Conservation (phyloP, 257 asterid genomes). For the Paraleonurus japonicus region DNA sequence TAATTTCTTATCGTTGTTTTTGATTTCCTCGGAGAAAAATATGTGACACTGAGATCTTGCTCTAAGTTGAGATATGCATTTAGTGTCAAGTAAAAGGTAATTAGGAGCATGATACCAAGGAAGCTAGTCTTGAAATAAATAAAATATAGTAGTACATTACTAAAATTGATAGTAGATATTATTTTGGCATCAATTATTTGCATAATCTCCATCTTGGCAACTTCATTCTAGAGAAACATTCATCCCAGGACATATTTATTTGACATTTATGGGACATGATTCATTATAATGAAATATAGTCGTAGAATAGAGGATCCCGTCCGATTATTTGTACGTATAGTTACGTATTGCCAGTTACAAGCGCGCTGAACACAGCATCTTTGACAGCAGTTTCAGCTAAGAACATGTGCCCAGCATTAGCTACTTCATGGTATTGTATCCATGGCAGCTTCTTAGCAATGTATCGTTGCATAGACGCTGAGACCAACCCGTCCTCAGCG, state of each 20-base stretch:
- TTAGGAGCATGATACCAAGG: not conserved
- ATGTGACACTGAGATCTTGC: not conserved
- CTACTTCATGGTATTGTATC: slow-evolving; percentile 24
- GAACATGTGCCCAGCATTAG: slow-evolving; percentile 25
- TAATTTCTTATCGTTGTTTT: not conserved
- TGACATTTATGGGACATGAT: not conserved
- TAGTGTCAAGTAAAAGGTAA: not conserved
- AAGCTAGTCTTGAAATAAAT: not conserved
- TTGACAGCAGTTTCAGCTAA: slow-evolving; percentile 5
- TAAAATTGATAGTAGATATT: too few relatives aligned
- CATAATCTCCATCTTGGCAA: not conserved
- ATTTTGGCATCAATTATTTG: not conserved
- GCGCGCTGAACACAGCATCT: slow-evolving; percentile 11
- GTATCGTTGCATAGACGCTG: slow-evolving; percentile 19
- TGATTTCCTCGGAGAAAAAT: not conserved
- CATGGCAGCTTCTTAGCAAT: slow-evolving; percentile 23
- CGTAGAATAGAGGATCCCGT: not conserved
- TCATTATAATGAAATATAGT: not conserved
- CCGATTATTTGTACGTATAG: not conserved
- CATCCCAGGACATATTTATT: not conserved
- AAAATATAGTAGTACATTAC: not conserved
- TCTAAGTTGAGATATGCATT: not conserved
- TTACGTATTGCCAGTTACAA: not conserved
- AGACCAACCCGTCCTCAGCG: slow-evolving; percentile 14
- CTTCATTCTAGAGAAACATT: not conserved